phyloP scores from a whole-genome alignment of 129 eudicot species.

The Centaurea solstitialis region DNA sequence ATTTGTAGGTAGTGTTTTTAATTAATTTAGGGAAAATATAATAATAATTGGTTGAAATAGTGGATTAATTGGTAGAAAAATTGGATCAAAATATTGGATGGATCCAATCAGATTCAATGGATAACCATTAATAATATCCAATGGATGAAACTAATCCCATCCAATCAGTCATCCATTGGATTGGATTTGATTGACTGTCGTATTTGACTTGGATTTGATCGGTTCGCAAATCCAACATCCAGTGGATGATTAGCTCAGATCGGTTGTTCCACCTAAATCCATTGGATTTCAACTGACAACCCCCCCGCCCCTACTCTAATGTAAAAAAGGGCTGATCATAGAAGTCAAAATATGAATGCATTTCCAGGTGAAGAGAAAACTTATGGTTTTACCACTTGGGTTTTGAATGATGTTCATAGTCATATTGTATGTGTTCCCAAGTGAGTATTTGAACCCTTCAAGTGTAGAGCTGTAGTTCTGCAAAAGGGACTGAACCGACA shows the following conservation, averaged over 20 bases:
- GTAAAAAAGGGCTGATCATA: not conserved
- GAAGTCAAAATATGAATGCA: not conserved
- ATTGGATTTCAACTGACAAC: not conserved
- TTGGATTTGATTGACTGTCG: not conserved
- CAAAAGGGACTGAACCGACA: constrained; percentile 15
- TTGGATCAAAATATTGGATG: not conserved
- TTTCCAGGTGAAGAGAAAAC: not conserved
- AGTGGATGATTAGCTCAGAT: too few relatives aligned
- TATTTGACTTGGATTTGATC: not conserved
- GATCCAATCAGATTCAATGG: not conserved
- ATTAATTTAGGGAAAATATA: not conserved
- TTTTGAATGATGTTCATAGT: constrained; percentile 31
- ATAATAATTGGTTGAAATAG: not conserved
- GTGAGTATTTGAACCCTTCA: constrained; percentile 37
- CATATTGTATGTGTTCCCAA: constrained; percentile 47
- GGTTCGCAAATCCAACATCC: not conserved
- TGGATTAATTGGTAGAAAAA: not conserved
- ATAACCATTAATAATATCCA: not conserved
- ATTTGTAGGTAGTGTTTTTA: not conserved
- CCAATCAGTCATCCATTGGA: not conserved
- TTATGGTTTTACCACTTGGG: constrained; percentile 11
- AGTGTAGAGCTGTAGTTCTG: constrained; percentile 30
- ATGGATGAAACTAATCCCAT: too few relatives aligned
- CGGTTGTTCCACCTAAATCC: not conserved
- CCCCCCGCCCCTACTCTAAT: too few relatives aligned